phyloP scores from a whole-genome alignment of 345 rosid species.

The Rhizophora mangle region DNA sequence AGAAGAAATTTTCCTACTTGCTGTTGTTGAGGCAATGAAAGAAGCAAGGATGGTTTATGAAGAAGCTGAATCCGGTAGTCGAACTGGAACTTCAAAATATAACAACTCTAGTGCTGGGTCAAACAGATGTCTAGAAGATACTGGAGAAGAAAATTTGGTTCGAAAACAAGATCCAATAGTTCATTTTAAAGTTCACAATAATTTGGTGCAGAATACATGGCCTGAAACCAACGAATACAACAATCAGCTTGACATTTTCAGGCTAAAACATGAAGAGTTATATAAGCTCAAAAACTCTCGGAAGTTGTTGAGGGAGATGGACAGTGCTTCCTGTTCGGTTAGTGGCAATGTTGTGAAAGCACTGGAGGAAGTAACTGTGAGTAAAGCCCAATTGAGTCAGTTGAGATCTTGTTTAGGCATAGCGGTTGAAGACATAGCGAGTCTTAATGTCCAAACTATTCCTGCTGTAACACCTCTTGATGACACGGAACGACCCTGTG shows the following conservation, averaged over 20 bases:
- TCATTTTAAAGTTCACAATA: slow-evolving; percentile 13
- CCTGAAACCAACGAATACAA: slow-evolving; percentile 24
- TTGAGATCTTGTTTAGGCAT: slow-evolving; percentile 16
- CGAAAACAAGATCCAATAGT: slow-evolving; percentile 11
- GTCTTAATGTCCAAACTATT: slow-evolving; percentile 4
- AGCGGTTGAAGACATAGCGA: slow-evolving; percentile 7
- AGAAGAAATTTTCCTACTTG: slow-evolving; percentile 25
- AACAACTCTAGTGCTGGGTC: not conserved
- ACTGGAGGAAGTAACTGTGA: slow-evolving; percentile 19
- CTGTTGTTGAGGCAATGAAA: slow-evolving; percentile 20
- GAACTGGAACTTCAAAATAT: slow-evolving; percentile 1
- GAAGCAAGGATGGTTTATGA: slow-evolving; percentile 9
- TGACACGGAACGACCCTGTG: not conserved
- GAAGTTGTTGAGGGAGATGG: slow-evolving; percentile 14
- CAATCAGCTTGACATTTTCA: not conserved
- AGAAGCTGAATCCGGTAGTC: slow-evolving; percentile 8
- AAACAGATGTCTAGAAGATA: slow-evolving; percentile 1
- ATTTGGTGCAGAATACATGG: not conserved
- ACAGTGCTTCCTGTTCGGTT: slow-evolving; percentile 15
- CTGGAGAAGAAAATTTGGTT: slow-evolving; percentile 15
- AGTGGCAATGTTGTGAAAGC: slow-evolving; percentile 25
- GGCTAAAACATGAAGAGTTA: slow-evolving; percentile 3
- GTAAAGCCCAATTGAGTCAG: slow-evolving; percentile 22
- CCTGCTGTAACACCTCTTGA: not conserved
- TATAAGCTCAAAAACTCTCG: slow-evolving; percentile 4